Base-by-base conservation (phyloP, 495 filamentous ascomycete species). In the Trichocladium uniseriatum region DNA sequence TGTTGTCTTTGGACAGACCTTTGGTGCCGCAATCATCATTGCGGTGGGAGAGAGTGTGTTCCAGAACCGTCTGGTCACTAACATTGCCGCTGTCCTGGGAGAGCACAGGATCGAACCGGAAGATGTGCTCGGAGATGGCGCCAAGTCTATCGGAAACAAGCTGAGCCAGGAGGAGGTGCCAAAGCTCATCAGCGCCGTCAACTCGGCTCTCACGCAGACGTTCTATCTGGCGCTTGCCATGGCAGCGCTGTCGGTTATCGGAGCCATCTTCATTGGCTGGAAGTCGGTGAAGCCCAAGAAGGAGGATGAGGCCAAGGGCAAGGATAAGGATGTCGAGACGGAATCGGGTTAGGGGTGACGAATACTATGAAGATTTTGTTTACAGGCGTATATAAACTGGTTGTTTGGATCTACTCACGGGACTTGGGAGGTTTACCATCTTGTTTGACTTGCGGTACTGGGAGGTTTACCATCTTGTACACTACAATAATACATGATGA, bases 21-120 rank as follows among this genome's bases (percentile, higher is more conserved):
- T 86, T 5, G 79, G 81, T 4, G 80, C 75, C 32, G 71, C 82
- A 4, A 53, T 86, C 29, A 84, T 82, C 48, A 61, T 82, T 16
- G 69, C 74, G 0, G 67, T 81, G 7, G 80, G 66, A 0, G 70
- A 83, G 55, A 78, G 67, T 18, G 59, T 84, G 5, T 79, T 85
- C 60, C 66, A 71, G 20, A 75, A 78, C 43, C 57, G 65, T 0
- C 63, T 84, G 5, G 63, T 77, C 44, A 60, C 62, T 43, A 62
- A 75, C 13, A 64, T 74, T 0, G 37, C 35, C 0, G 43, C 48
- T 57, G 65, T 6, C 15, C 34, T 37, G 34, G 34, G 69, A 7
- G 45, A 57, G 16, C 55, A 59, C n/a, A 22, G 37, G 1, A 51
- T 62, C 13, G 44, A 54, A 36, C 53, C 62, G 1, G 13, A 35